Evolutionary conservation across 495 filamentous ascomycete species (phyloP), one percentile per base, ranked within the genome.

Genomic region (Penicillium lividum): DNA sequence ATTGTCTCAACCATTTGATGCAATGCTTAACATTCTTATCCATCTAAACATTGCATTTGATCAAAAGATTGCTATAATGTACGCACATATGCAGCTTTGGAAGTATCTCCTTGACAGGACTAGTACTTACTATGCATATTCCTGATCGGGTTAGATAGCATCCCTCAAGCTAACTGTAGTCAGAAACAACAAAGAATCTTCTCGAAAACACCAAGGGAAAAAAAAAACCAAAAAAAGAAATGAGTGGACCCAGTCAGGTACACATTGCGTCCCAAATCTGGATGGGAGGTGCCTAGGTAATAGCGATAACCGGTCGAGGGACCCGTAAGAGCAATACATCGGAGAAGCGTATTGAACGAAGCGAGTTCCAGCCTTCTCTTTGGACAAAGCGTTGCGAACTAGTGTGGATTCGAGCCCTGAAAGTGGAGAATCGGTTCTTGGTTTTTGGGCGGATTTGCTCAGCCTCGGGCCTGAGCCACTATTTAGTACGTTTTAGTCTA

Each of bases 391-490:
- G 28, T 51, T 31, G 49, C 52, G 57, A 67, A 69, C 67, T 61
- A 65, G 63, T 54, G 67, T 69, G 67, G 65, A 60, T 63, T 55
- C 58, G 62, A 70, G 67, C 67, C 67, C 65, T 70, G 67, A 68
- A 70, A 64, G 67, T 70, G 67, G 67, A 65, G 54, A 34, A 30
- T 51, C 34, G 47, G 50, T 48, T 54, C 11, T 38, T 15, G 33
- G 7, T 11, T 40, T 40, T 59, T 58, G 51, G 57, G 61, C 22
- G 22, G 46, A 31, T 25, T 48, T 64, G 60, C 61, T 67, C 65
- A 67, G 64, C 62, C 65, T 58, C 60, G 59, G 36, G 62, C 51
- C 58, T 67, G 56, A 60, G 56, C 51, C 56, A 59, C 52, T 43
- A 47, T 44, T 11, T 47, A 16, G 33, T 28, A 9, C 31, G 28